Evolutionary conservation across 192 early-diverging fungal genomes (phyloP), one percentile per base, ranked within the genome.

Genomic region (Oehlia diaphana): DNA sequence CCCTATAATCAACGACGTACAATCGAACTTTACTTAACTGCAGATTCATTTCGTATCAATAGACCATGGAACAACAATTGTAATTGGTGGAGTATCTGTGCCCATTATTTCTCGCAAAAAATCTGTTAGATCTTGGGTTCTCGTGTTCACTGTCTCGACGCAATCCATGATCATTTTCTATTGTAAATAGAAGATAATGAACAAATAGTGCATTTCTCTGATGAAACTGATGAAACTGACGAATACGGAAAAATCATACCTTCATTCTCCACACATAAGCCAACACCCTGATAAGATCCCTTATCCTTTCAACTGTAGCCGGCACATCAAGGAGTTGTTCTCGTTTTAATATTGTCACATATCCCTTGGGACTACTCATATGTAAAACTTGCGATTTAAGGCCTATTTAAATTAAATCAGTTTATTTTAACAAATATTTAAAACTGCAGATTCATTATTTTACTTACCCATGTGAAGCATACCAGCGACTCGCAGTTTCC

Each of bases 361-460:
- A 78, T 23, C 67, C 67, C 31, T 69, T 78, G 9, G 67, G 47
- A 78, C 66, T 70, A 70, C 66, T 70, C 49, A 78, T 39, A 35
- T 61, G 33, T n/a, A 61, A 70, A 37, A 78, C 44, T 78, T 78
- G 66, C 66, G 37, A 67, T 77, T 77, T 77, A 23, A 77, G 76
- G 5, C 64, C 76, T 77, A 61, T n/a, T 65, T 42, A 77, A 77
- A 77, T 49, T 35, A 66, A 67, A 1, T 77, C 76, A 77, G 63
- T 66, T 76, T 66, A 42, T 12, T 67, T 49, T n/a, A 8, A 19
- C 50, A 74, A 50, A 77, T 19, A 66, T n/a, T 66, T 1, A n/a
- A 61, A 28, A 66, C 35, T 35, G 35, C 35, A 35, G 35, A 13
- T 67, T 21, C 12, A 26, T 47, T 77, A 49, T 44, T 77, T 77